Evolutionary conservation across 441 rosid genomes (phyloP).

Genomic region (Populus hybrid): DNA sequence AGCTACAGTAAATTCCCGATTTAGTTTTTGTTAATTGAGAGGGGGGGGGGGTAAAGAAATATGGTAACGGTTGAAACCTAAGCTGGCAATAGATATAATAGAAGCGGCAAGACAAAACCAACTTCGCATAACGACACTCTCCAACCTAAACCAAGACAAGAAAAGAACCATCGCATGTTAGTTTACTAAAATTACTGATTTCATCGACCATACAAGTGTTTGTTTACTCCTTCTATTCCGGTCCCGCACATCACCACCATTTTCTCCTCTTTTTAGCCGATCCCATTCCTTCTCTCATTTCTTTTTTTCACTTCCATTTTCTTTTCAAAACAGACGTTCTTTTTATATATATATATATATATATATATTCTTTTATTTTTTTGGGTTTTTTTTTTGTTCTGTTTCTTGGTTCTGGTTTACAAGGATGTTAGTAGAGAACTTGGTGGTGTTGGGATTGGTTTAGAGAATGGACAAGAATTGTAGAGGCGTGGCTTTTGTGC

Average conservation of each 20-base stretch:
- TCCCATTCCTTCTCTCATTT: not conserved
- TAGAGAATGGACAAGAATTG: constrained; percentile 23
- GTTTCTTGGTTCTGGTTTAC: not conserved
- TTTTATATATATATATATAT: too few species aligned
- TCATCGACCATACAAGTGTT: constrained; percentile 31
- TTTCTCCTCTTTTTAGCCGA: not conserved
- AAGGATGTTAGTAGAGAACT: constrained; percentile 19
- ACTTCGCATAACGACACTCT: too few species aligned
- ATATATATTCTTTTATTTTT: too few species aligned
- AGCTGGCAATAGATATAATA: too few species aligned
- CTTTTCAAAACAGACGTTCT: not conserved
- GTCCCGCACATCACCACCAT: not conserved
- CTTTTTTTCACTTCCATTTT: not conserved
- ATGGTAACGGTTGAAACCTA: too few species aligned
- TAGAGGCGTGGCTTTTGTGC: constrained; percentile 22
- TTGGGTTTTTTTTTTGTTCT: not conserved
- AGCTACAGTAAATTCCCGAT: too few species aligned
- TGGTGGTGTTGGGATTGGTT: constrained; percentile 19
- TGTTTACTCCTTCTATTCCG: constrained; percentile 15
- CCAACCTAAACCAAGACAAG: not conserved
- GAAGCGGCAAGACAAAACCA: too few species aligned
- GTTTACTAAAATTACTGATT: not conserved
- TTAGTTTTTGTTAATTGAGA: too few species aligned
- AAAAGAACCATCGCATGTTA: not conserved
- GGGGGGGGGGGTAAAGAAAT: too few species aligned